Evolutionary conservation across 2,329 filamentous ascomycete species (phyloP).

Genomic region (Diaporthe caulivora): DNA sequence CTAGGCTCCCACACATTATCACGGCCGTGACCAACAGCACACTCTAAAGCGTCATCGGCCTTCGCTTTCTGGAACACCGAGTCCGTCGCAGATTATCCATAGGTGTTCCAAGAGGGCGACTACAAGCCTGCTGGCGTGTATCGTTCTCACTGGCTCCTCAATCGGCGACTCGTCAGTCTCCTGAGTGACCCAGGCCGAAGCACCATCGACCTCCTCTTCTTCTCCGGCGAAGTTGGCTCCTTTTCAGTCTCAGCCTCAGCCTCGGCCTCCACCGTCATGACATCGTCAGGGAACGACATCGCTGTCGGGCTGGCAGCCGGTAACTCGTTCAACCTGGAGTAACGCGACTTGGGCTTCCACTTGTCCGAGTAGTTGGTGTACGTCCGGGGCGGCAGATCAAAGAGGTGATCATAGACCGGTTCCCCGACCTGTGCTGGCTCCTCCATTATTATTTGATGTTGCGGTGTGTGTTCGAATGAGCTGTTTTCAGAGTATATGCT

Average conservation of each 20-base stretch:
- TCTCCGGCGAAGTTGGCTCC: background rate
- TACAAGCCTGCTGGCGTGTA: background rate
- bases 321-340: constrained; percentile 34
- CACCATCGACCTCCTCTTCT: background rate
- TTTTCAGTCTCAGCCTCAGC: background rate
- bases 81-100: background rate
- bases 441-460: background rate
- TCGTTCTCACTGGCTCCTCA: background rate
- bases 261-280: background rate
- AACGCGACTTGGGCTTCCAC: constrained; percentile 32
- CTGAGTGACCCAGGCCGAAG: background rate
- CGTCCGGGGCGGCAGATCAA: constrained; percentile 18
- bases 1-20: background rate
- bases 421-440: background rate
- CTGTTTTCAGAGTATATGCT: constrained; percentile 26
- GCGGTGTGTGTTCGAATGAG: background rate
- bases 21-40: background rate
- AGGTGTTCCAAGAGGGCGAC: background rate
- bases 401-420: constrained; percentile 1
- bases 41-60: background rate
- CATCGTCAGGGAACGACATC: constrained; percentile 3
- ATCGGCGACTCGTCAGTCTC: background rate
- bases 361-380: constrained; percentile 7
- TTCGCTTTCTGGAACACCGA: background rate
- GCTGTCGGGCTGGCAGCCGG: constrained; percentile 25